Evolutionary conservation across 2,329 filamentous ascomycete genomes (phyloP), one percentile per base, ranked within the genome.

Genomic region (Coniochaeta sp.): DNA sequence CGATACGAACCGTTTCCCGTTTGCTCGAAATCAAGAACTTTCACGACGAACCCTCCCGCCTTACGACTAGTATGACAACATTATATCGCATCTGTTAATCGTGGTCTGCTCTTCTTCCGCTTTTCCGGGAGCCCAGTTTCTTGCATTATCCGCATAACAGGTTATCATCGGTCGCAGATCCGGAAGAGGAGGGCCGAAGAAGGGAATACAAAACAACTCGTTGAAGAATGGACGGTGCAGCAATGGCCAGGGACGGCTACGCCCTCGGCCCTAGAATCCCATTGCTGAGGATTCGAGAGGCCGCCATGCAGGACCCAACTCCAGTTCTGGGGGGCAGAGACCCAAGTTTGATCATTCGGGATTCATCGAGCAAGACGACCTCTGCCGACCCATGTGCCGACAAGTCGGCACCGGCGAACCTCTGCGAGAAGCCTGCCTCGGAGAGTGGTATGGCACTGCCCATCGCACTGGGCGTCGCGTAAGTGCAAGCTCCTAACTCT

Each of bases 391-490:
- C 38, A 24, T 42, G 38, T 18, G 38, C 20, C 5, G 38, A 3
- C 38, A 42, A 42, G n/a, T 12, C 6, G 6, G 38, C 38, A n/a
- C 20, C 38, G 14, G 61, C 67, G 22, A 70, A 75, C 52, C 68
- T 72, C 3, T 86, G 83, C 62, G 79, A 86, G 59, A 87, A 84
- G 63, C 76, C 82, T 0, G 70, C 75, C 30, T 76, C 74, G 52
- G 68, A 71, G 35, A 74, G 70, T 38, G 73, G 76, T n/a, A 78
- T 79, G 49, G 83, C 79, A 3, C 59, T 91, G 40, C 79, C 85
- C 6, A 86, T 94, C 56, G 76, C 80, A 35, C 70, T 91, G 4
- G 85, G 84, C 62, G 76, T 88, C 55, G 77, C 80, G 86, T 91
- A 82, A 73, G 87, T 81, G 50, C 26, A 51, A n/a, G 49, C 52